Conservation (phyloP, 768 basidiomycete species). For the Albatrellus ellisii region DNA sequence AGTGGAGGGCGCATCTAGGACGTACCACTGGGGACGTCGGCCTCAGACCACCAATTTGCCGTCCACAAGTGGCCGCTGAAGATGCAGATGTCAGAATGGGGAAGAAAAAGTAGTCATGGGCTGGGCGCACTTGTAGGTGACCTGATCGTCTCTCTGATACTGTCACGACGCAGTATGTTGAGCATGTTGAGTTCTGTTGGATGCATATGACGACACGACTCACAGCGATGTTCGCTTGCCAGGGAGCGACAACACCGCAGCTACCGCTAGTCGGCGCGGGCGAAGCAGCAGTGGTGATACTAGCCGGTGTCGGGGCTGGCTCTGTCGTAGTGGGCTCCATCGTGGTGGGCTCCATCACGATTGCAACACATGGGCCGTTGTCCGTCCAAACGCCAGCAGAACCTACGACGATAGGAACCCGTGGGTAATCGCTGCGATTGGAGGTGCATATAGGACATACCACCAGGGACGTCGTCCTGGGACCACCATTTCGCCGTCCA, state of each 20-base stretch:
- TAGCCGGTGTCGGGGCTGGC: neutral
- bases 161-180: no score
- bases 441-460: constrained; percentile 13
- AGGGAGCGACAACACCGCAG: constrained; percentile 31
- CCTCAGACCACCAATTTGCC: constrained; percentile 34
- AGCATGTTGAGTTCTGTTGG: no score
- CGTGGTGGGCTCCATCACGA: no score
- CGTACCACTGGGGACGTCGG: constrained; percentile 23
- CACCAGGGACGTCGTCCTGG: constrained; percentile 36
- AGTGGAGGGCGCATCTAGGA: neutral
- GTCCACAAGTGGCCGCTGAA: constrained; percentile 36
- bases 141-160: constrained; percentile 31
- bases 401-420: constrained; percentile 21
- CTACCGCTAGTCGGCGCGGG: constrained; percentile 17
- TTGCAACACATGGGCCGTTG: constrained; percentile 35
- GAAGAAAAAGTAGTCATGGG: no score
- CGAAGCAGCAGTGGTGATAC: constrained; percentile 15
- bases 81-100: neutral
- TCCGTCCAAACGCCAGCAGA: constrained; percentile 41
- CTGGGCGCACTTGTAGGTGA: constrained; percentile 26
- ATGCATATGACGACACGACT: constrained; percentile 13
- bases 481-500: constrained; percentile 55
- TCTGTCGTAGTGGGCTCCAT: neutral
- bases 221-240: constrained; percentile 26
- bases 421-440: neutral